These are phyloP conservation scores for Paraphoma sp. DNA, from an alignment of 2,329 filamentous ascomycete genomes.

Conservation along the genomic window DNA sequence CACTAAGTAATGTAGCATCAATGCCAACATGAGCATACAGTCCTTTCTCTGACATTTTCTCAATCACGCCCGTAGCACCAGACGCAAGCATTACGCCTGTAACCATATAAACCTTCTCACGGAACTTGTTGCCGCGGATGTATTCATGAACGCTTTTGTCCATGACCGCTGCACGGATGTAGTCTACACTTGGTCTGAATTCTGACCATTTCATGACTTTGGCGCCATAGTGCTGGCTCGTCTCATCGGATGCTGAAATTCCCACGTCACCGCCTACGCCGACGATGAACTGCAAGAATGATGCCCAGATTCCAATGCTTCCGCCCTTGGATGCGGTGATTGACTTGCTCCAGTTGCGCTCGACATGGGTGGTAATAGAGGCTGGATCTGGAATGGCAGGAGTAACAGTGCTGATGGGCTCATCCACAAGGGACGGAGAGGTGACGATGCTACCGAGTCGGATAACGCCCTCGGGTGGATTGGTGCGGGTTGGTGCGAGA, in stretches of 20 bases:
- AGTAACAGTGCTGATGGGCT: constrained; percentile 4
- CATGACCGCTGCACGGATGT: not conserved
- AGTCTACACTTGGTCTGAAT: constrained; percentile 1
- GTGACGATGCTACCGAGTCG: constrained; percentile 13
- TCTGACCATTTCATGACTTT: constrained; percentile 2
- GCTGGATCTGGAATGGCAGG: not conserved
- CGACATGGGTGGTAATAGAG: not conserved
- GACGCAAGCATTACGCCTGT: constrained; percentile 15
- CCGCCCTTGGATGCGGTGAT: not conserved
- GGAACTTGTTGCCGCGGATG: constrained; percentile 1
- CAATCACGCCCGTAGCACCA: not conserved
- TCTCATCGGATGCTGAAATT: not conserved
- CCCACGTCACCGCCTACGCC: constrained; percentile 6
- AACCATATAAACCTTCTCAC: constrained; percentile 11
- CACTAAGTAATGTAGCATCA: constrained; percentile 9
- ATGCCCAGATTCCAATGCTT: constrained; percentile 14
- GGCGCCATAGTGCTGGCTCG: not conserved
- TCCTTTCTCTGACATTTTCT: constrained; percentile 1
- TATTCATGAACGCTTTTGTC: not conserved
- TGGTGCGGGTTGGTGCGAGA: constrained; percentile 4
- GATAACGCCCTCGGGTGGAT: constrained; percentile 7
- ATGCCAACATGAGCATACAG: constrained; percentile 5
- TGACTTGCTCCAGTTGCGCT: constrained; percentile 2
- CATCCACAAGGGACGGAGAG: constrained; percentile 8
- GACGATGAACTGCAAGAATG: constrained; percentile 11